These are phyloP conservation scores for Nepenthes gracilis DNA, from an alignment of 148 eudicot species.

Conservation along the genomic window DNA sequence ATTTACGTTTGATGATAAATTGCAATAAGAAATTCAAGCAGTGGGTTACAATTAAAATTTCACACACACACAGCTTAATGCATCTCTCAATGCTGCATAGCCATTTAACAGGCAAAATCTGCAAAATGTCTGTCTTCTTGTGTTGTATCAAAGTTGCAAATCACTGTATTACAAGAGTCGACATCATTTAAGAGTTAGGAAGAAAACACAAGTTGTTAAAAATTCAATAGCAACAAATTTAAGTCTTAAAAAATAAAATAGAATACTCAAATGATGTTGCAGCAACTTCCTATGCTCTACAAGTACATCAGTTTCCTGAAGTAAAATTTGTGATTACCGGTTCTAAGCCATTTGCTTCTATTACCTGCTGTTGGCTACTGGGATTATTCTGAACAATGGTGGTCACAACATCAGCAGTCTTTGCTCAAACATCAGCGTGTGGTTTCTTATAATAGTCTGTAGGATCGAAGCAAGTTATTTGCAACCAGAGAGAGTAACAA, in stretches of 20 bases:
- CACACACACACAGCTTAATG: neutral
- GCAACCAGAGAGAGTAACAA: too few species aligned
- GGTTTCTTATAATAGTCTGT: neutral
- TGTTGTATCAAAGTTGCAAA: neutral
- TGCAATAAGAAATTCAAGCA: neutral
- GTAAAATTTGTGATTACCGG: neutral
- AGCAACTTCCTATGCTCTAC: neutral
- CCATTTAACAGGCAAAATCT: neutral
- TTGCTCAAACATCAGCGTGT: neutral
- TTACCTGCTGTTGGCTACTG: neutral
- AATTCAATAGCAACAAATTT: neutral
- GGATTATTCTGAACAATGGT: neutral
- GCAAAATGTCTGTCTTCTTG: neutral
- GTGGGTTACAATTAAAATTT: neutral
- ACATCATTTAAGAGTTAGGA: neutral
- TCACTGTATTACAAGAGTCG: neutral
- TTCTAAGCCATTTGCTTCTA: neutral
- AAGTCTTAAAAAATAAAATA: too few species aligned
- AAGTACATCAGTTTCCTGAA: neutral
- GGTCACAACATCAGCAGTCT: neutral
- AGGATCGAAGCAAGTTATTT: too few species aligned
- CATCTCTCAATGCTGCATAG: neutral
- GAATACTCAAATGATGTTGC: neutral
- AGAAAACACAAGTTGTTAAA: neutral
- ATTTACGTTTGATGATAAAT: neutral